Evolutionary conservation across 257 asterid genomes (phyloP), one percentile per base, ranked within the genome.

Genomic region (Solanum appendiculatum): DNA sequence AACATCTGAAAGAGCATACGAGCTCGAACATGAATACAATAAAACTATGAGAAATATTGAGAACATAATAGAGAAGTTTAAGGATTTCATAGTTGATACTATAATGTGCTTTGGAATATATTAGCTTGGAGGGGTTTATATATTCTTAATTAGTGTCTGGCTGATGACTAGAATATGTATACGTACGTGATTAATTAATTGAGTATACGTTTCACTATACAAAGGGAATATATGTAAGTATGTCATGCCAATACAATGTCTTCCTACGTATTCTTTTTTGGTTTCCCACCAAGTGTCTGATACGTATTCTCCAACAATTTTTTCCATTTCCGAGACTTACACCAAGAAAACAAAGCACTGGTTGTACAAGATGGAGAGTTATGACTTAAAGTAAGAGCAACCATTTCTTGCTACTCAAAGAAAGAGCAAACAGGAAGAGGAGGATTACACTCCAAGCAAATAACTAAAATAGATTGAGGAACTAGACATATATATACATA

Each of bases 1-100:
- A 64, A 27, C 60, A 10, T 87, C 83, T 46, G 91, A 89, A 56
- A 82, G 73, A 70, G 34, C 85, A 60, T 75, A 40, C 33, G 88
- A 44, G 31, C 33, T 63, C 20, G 86, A 66, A 44, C 63, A 27
- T 86, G 66, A 63, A 7, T 63, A 63, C 31, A 86, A 48, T 9
- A 81, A 29, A 25, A 85, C 31, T 18, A 18, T 29, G 58, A 48
- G 37, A 5, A 83, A 48, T 63, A 0, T n/a, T 40, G 69, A 39
- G 54, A 77, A 37, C 20, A 64, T 77, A 10, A 63, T 16, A 74
- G 64, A 75, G 36, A 25, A 12, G 70, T 66, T 75, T 4, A 70
- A 37, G 75, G 23, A 69, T 21, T 48, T 66, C 91, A 89, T 85
- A 33, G 44, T 23, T 64, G 31, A 33, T 64, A 64, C 36, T 25